Evolutionary conservation across 208 protist species (phyloP).

Genomic region (Trypanosoma scelopori): DNA sequence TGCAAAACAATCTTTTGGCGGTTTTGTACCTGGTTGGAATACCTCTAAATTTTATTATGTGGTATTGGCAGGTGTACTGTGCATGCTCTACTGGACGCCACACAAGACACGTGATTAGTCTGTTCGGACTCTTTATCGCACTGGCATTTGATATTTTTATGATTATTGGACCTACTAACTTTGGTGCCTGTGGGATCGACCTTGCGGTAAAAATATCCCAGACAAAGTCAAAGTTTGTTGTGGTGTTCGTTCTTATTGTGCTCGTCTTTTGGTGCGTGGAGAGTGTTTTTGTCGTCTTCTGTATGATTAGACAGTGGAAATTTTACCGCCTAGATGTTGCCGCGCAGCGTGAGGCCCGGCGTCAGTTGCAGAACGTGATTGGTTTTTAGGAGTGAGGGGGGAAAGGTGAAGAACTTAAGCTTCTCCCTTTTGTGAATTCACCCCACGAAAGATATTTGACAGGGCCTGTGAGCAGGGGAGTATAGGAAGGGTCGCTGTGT

Average conservation of each 20-base stretch:
- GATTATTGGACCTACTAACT: constrained; percentile 41
- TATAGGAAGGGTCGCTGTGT: not conserved
- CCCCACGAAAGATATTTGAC: too few relatives aligned
- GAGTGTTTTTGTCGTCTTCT: constrained; percentile 43
- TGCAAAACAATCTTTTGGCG: constrained; percentile 43
- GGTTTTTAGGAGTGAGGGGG: constrained; percentile 6
- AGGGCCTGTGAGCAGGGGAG: too few relatives aligned
- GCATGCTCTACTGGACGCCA: constrained; percentile 48
- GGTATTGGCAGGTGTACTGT: constrained; percentile 67
- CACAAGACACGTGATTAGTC: constrained; percentile 47
- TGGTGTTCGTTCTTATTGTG: constrained; percentile 51
- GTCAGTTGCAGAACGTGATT: constrained; percentile 24
- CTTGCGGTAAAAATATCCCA: constrained; percentile 35
- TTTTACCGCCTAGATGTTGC: constrained; percentile 69
- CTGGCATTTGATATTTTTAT: constrained; percentile 54
- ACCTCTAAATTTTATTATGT: constrained; percentile 66
- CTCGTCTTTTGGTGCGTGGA: constrained; percentile 50
- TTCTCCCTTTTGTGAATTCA: too few relatives aligned
- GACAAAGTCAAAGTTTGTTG: constrained; percentile 31
- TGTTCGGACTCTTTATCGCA: constrained; percentile 56
- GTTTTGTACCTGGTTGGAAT: constrained; percentile 58
- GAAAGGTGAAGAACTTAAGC: too few relatives aligned
- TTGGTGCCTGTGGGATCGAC: constrained; percentile 54
- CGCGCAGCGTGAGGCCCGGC: constrained; percentile 38
- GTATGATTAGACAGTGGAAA: constrained; percentile 50